Base-by-base conservation (phyloP, 2,329 filamentous ascomycete species). In the Thyridium curvatum region DNA sequence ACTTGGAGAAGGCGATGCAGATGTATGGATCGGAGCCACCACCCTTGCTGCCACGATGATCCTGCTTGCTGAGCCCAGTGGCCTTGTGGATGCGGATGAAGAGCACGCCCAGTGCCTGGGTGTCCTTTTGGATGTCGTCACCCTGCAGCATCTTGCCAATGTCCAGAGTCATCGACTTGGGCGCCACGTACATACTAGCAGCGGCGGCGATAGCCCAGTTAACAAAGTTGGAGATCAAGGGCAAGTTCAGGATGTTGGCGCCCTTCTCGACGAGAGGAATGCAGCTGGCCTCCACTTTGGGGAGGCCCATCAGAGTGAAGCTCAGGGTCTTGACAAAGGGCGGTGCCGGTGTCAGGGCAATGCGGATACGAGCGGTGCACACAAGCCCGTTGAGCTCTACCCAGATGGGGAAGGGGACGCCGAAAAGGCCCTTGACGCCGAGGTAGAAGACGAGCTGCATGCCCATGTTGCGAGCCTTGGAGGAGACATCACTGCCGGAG, bases 381-480 rank as follows among this genome's bases (percentile, higher is more conserved):
- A 97, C 85, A n/a, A 97, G 70, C 14, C 88, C 84, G 49, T 86
- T 81, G n/a, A 97, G 70, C 60, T 96, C 90, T 40, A 94, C 88
- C 73, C 76, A 94, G 35, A 94, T 85, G 0, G 88, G 89, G 15
- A 95, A 70, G 0, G 89, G 89, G 0, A 95, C 82, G 18, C 90
- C 90, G 49, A 96, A 93, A 5, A 96, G 70, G 0, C 90, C 90
- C 55, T 86, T 88, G 54, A 94, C 69, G 41, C 93, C 93, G 2
- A 97, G 74, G 48, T 96, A 97, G 59, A 98, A 97, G 8, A 96
- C 79, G 12, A 97, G 65, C 52, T 94, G 85, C 88, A 96, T 95
- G 53, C 94, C 90, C 87, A 96, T 95, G 58, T 96, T 97, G 49
- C 84, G 79, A 6, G 89, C 88, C 61, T 90, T 93, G 34, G 86